Conservation (phyloP, 768 basidiomycete species). For the Pleurotus tuoliensis region DNA sequence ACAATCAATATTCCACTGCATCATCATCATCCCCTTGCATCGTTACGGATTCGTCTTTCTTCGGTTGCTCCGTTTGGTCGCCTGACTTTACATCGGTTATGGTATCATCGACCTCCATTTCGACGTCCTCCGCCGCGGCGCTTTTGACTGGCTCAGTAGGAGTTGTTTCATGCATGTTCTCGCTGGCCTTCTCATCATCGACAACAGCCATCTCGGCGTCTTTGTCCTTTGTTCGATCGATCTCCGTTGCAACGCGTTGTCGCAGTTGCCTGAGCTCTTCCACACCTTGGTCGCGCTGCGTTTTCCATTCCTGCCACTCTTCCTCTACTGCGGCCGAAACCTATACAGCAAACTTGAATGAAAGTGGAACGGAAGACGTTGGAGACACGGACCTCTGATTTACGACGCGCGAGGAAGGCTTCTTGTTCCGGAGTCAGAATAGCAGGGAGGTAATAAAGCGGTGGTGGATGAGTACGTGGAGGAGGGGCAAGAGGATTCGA, state of each 20-base stretch:
- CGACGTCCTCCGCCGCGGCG: slow-evolving; percentile 18
- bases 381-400: slow-evolving; percentile 45
- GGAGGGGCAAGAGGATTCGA: slow-evolving; percentile 40
- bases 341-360: slow-evolving; percentile 27
- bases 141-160: slow-evolving; percentile 11
- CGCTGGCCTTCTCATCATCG: slow-evolving; percentile 21
- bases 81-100: slow-evolving; percentile 32
- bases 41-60: slow-evolving; percentile 48
- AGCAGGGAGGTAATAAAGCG: slow-evolving; percentile 73
- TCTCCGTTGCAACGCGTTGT: slow-evolving; percentile 63
- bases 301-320: slow-evolving; percentile 64
- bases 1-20: slow-evolving; percentile 71
- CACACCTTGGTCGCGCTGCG: slow-evolving; percentile 55
- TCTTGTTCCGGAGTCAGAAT: slow-evolving; percentile 68
- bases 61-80: slow-evolving; percentile 31
- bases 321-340: slow-evolving; percentile 58
- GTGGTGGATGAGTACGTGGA: slow-evolving; percentile 67
- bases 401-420: slow-evolving; percentile 57
- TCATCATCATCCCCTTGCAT: slow-evolving; percentile 75
- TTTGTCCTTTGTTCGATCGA: slow-evolving; percentile 41
- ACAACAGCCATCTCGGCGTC: slow-evolving; percentile 19
- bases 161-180: slow-evolving; percentile 19
- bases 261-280: slow-evolving; percentile 62
- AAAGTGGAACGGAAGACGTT: slow-evolving; percentile 11
- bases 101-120: slow-evolving; percentile 38